Evolutionary conservation across 306 rosid genomes (phyloP).

Genomic region (Pueraria montana): DNA sequence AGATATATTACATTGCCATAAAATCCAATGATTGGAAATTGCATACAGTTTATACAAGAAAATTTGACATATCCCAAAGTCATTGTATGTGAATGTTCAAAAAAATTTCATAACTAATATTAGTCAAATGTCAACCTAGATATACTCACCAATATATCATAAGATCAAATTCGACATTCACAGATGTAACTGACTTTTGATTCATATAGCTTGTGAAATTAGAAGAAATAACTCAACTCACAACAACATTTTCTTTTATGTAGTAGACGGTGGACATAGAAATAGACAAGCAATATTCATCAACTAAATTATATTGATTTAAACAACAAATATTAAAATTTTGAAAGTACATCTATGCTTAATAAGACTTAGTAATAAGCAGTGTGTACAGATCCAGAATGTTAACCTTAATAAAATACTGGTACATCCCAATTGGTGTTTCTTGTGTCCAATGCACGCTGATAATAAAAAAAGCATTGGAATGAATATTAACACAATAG

Average conservation of each 20-base stretch:
- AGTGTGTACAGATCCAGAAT: conserved; percentile 25
- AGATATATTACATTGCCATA: not conserved
- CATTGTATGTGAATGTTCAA: not conserved
- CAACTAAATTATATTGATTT: not conserved
- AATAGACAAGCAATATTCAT: conserved; percentile 14
- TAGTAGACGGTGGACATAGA: not conserved
- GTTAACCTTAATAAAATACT: conserved; percentile 96
- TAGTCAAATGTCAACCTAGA: not conserved
- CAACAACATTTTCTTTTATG: conserved; percentile 1
- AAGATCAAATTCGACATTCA: not conserved
- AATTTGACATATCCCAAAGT: conserved; percentile 5
- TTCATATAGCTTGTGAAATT: conserved; percentile 1
- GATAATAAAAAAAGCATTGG: conserved; percentile 46
- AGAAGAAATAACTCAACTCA: conserved; percentile 18
- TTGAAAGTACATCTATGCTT: conserved; percentile 18
- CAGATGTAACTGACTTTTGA: conserved; percentile 2
- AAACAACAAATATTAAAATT: conserved; percentile 18
- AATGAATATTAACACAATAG: conserved; percentile 39
- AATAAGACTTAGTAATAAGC: conserved; percentile 18
- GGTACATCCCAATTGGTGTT: conserved; percentile 92
- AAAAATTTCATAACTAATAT: conserved; percentile 4
- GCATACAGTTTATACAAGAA: not conserved
- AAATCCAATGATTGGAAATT: not conserved
- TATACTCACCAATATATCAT: conserved; percentile 6
- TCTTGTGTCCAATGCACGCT: conserved; percentile 91